Evolutionary conservation across 169 alveolate species (phyloP).

Genomic region (Cryptosporidium canis): DNA sequence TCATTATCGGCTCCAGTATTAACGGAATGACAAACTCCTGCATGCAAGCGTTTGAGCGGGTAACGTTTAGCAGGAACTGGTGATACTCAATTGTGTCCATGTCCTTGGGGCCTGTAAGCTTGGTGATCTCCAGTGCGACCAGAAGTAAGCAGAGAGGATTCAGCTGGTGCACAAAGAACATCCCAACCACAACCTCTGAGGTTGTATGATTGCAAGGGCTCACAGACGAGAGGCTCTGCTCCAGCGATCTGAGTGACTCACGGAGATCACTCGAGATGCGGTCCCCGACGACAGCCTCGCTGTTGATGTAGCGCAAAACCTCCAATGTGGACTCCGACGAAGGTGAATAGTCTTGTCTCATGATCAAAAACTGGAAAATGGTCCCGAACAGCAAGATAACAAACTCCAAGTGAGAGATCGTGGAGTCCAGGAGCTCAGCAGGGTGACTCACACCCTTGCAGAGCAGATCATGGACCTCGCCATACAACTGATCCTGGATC

Average conservation of each 20-base stretch:
- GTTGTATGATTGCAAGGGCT: constrained; percentile 43
- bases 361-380: constrained; percentile 41
- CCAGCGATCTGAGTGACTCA: background rate
- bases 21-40: constrained; percentile 49
- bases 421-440: background rate
- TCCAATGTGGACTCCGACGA: background rate
- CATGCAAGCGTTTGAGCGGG: constrained; percentile 36
- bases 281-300: background rate
- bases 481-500: constrained; percentile 5
- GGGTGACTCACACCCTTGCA: background rate
- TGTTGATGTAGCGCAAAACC: background rate
- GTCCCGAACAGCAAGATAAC: constrained; percentile 44
- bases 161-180: constrained; percentile 8
- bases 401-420: constrained; percentile 20
- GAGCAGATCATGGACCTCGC: background rate
- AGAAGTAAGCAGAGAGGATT: constrained; percentile 25
- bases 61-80: background rate
- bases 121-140: constrained; percentile 6
- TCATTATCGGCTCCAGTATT: constrained; percentile 46
- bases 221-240: background rate
- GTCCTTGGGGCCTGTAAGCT: background rate
- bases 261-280: background rate
- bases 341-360: constrained; percentile 58
- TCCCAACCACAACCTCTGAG: constrained; percentile 15
- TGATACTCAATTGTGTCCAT: background rate